These are phyloP conservation scores for Aspergillus incahuasiensis DNA, from an alignment of 495 filamentous ascomycete genomes.

Conservation along the genomic window DNA sequence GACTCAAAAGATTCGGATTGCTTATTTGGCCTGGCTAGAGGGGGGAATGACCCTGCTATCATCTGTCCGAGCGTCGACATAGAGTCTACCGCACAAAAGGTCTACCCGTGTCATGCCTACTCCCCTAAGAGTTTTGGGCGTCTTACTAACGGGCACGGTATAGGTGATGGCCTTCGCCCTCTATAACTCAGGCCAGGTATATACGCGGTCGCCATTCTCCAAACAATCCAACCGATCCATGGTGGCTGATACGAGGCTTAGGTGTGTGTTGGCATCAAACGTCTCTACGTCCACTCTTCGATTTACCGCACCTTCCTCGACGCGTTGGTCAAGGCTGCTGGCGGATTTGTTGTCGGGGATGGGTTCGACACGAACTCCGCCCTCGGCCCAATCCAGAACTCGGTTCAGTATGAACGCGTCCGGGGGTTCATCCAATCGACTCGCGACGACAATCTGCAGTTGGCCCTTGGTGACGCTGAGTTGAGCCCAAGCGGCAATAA, in stretches of 20 bases:
- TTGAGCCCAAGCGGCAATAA: too few relatives aligned
- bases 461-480: too few relatives aligned
- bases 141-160: too few relatives aligned
- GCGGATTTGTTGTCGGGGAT: not conserved
- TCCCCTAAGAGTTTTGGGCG: not conserved
- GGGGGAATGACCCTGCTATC: constrained; percentile 24
- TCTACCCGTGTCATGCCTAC: not conserved
- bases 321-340: not conserved
- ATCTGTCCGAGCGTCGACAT: constrained; percentile 1
- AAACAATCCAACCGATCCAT: too few relatives aligned
- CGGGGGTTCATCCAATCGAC: constrained; percentile 5
- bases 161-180: too few relatives aligned
- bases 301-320: constrained; percentile 10
- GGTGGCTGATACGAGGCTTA: too few relatives aligned
- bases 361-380: not conserved
- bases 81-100: not conserved
- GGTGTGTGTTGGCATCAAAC: constrained; percentile 10
- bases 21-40: too few relatives aligned
- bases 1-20: too few relatives aligned
- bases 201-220: too few relatives aligned
- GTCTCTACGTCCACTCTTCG: constrained; percentile 8
- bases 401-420: constrained; percentile 9
- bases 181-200: too few relatives aligned
- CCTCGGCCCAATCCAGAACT: constrained; percentile 14
- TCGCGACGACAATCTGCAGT: not conserved